phyloP scores from a whole-genome alignment of 768 basidiomycete genomes.

The Mycena galericulata region DNA sequence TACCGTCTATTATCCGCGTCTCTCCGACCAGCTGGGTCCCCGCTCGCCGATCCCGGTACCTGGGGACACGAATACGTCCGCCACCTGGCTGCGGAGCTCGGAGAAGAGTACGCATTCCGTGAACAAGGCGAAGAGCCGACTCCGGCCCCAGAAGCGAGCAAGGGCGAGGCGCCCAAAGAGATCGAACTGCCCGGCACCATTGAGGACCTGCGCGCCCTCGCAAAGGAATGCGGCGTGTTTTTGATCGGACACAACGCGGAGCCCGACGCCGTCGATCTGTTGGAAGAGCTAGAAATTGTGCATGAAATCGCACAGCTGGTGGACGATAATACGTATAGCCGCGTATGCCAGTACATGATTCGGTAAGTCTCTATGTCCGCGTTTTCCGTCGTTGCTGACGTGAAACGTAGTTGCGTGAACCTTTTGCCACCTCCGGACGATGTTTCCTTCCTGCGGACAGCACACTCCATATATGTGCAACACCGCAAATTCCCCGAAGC shows the following conservation, averaged over 20 bases:
- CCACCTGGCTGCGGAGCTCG: constrained; percentile 95
- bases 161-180: constrained; percentile 44
- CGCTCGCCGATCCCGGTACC: constrained; percentile 88
- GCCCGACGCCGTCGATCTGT: constrained; percentile 95
- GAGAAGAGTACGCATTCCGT: constrained; percentile 88
- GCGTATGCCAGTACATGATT: constrained; percentile 98
- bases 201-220: constrained; percentile 82
- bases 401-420: constrained; percentile 75
- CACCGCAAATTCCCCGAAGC: constrained; percentile 93
- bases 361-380: constrained; percentile 61
- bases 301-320: constrained; percentile 81
- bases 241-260: constrained; percentile 95
- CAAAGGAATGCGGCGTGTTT: constrained; percentile 89
- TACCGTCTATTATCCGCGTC: constrained; percentile 90
- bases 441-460: constrained; percentile 86
- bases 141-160: constrained; percentile 44
- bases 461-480: constrained; percentile 89
- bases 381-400: constrained; percentile 13
- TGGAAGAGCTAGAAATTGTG: constrained; percentile 94
- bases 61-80: constrained; percentile 99
- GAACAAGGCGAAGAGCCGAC: constrained; percentile 59
- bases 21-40: constrained; percentile 71
- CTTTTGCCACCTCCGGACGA: constrained; percentile 95
- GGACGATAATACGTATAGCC: constrained; percentile 87
- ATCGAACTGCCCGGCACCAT: constrained; percentile 66